Evolutionary conservation across 2,329 filamentous ascomycete genomes (phyloP).

Genomic region (Fusarium penzigii): DNA sequence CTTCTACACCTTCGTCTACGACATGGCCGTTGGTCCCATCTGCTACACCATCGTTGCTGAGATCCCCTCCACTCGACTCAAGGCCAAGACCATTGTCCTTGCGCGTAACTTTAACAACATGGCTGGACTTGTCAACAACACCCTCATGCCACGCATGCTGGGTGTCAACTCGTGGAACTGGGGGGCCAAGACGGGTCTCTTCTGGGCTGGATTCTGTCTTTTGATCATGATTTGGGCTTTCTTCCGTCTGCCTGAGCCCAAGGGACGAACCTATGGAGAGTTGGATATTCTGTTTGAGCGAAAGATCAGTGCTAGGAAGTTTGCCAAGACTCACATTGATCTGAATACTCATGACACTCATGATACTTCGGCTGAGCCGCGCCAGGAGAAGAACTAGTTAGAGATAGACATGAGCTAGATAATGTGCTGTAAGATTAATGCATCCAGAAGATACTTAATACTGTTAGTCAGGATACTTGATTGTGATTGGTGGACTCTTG

Average conservation of each 20-base stretch:
- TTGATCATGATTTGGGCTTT: conserved; percentile 50
- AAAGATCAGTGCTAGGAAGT: conserved; percentile 43
- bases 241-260: conserved; percentile 55
- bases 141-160: conserved; percentile 47
- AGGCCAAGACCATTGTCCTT: conserved; percentile 48
- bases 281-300: conserved; percentile 56
- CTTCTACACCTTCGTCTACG: conserved; percentile 45
- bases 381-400: too few relatives aligned
- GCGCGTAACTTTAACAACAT: conserved; percentile 51
- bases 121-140: conserved; percentile 46
- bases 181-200: conserved; percentile 49
- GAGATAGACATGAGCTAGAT: too few relatives aligned
- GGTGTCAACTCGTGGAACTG: conserved; percentile 46
- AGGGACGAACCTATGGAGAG: conserved; percentile 54
- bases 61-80: conserved; percentile 45
- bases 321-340: conserved; percentile 26
- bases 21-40: conserved; percentile 50
- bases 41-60: conserved; percentile 79
- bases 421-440: too few relatives aligned
- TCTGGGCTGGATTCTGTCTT: conserved; percentile 42
- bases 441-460: too few relatives aligned
- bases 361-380: too few relatives aligned
- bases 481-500: too few relatives aligned
- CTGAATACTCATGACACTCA: background rate
- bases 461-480: too few relatives aligned